Conservation (phyloP, 176 grass and related monocot genomes). For the Carex scoparia region DNA sequence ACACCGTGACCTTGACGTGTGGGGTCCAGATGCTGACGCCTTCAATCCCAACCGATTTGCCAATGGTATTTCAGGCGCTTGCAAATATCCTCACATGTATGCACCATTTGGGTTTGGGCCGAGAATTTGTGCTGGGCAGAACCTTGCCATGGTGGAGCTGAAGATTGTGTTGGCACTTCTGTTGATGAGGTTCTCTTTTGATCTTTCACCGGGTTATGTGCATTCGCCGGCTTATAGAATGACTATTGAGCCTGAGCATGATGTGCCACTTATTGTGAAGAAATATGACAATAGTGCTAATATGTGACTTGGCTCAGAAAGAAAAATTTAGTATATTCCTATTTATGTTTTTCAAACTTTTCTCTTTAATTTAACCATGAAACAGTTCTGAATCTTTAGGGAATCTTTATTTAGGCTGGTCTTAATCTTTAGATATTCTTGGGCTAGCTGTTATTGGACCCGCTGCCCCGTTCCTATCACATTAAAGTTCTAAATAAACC, state of each 20-base stretch:
- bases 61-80: slow-evolving; percentile 43
- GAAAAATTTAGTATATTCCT: not conserved
- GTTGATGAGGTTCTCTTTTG: slow-evolving; percentile 44
- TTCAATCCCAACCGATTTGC: slow-evolving; percentile 63
- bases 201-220: slow-evolving; percentile 35
- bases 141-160: slow-evolving; percentile 70
- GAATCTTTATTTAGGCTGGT: too few relatives aligned
- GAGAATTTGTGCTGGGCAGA: slow-evolving; percentile 63
- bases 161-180: slow-evolving; percentile 55
- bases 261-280: slow-evolving; percentile 16
- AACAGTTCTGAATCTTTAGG: not conserved
- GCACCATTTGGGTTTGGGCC: slow-evolving; percentile 55
- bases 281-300: not conserved
- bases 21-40: slow-evolving; percentile 35
- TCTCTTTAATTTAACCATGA: not conserved
- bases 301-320: not conserved
- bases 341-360: not conserved
- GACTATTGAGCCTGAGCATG: slow-evolving; percentile 46
- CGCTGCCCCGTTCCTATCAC: too few relatives aligned
- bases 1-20: slow-evolving; percentile 41
- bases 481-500: too few relatives aligned
- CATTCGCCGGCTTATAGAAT: slow-evolving; percentile 49
- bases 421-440: too few relatives aligned
- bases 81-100: slow-evolving; percentile 48
- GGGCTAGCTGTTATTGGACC: too few relatives aligned